Base-by-base conservation (phyloP, 116 monocot genomes). In the Phalaenopsis hybrid region DNA sequence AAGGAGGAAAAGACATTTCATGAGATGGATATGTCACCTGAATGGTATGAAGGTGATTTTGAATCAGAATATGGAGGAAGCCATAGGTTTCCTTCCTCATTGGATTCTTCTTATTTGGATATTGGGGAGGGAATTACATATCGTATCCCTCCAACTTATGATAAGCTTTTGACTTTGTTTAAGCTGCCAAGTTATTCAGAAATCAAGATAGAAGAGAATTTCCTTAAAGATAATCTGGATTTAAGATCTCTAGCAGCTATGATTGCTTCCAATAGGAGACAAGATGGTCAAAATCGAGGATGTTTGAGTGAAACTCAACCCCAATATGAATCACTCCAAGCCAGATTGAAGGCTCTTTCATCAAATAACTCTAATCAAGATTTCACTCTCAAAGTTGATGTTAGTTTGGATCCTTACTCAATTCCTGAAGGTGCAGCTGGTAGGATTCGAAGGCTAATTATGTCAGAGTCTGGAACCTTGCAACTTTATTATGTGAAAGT, bases 381-480 rank as follows among this genome's bases (percentile, higher is more conserved):
- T 55, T 94, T 93, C 83, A 85, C 87, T 75, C 90, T 98, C 21
- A 86, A 95, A 89, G 90, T 97, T 17, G 91, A 92, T 85, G 59
- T 87, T 78, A 85, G 79, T 43, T 78, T 89, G 84, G 91, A 95
- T 67, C 81, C 91, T 9, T 87, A 83, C 21, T 85, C 88, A 18
- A 87, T 98, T 88, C 97, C 97, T 5, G 97, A 94, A 84, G 98
- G 98, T 77, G 91, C 98, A 79, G 95, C 95, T 81, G 98, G 98
- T 20, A 90, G 90, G 78, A 98, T 98, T 81, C 81, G 92, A 55
- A 85, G 98, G 58, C 86, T 77, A 68, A 98, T 98, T 69, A 86
- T 93, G 89, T 89, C 91, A 46, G 98, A 98, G 77, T 79, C 91
- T 84, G 98, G 98, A 78, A 82, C 51, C 74, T 87, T 98, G 78